phyloP scores from a whole-genome alignment of 352 stramenopile genomes.

The Phytophthora cactorum region DNA sequence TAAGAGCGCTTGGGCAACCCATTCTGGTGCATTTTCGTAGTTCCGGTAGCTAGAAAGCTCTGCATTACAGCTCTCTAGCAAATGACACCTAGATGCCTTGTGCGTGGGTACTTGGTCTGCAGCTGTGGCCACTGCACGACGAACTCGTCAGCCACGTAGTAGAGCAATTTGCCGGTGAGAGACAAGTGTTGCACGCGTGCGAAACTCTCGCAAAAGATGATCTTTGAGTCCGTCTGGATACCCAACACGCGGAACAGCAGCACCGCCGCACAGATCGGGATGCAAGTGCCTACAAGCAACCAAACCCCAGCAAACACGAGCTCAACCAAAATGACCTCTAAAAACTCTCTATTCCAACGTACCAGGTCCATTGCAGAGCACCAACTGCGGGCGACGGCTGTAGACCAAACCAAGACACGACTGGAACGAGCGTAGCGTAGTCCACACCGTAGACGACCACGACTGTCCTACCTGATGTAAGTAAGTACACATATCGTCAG shows the following conservation, averaged over 20 bases:
- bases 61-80: slow-evolving; percentile 51
- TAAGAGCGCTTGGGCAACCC: not conserved
- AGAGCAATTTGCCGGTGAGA: slow-evolving; percentile 94
- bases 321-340: not conserved
- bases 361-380: slow-evolving; percentile 94
- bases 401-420: slow-evolving; percentile 82
- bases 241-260: slow-evolving; percentile 88
- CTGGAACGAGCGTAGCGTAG: slow-evolving; percentile 83
- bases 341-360: not conserved
- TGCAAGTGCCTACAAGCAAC: slow-evolving; percentile 83
- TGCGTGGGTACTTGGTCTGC: slow-evolving; percentile 78
- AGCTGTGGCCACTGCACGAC: slow-evolving; percentile 95
- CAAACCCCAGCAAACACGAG: slow-evolving; percentile 2
- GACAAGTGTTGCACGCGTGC: slow-evolving; percentile 93
- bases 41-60: not conserved
- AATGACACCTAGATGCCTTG: slow-evolving; percentile 89
- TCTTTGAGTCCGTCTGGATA: slow-evolving; percentile 65
- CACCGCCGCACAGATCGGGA: slow-evolving; percentile 90
- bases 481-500: slow-evolving; percentile 4
- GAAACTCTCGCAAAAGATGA: slow-evolving; percentile 96
- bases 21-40: slow-evolving; percentile 12
- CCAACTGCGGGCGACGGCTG: slow-evolving; percentile 76
- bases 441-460: slow-evolving; percentile 90
- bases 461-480: slow-evolving; percentile 89
- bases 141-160: slow-evolving; percentile 94